Evolutionary conservation across 192 early-diverging fungal genomes (phyloP), one percentile per base, ranked within the genome.

Genomic region (Coemansia sp.): DNA sequence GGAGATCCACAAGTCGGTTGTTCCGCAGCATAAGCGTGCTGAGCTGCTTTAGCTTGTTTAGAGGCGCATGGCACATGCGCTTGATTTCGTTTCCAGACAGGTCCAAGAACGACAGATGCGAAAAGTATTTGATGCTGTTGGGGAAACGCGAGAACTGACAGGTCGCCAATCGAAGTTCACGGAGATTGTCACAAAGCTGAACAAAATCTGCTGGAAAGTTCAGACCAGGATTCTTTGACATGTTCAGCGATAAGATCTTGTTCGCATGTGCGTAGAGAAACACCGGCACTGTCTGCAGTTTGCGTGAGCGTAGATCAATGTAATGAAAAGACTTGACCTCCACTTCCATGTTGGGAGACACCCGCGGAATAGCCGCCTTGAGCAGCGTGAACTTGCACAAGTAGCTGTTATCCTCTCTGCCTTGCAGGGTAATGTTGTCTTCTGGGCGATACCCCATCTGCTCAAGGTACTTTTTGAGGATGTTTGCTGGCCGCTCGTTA

Each of bases 341-440:
- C 32, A 83, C 77, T 59, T 85, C 76, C 71, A 86, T 81, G 44
- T 77, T 74, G 45, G 72, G 73, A 58, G 75, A 70, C 68, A 86
- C 77, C 9, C 85, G 84, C 48, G 85, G 83, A 38, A 85, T 80
- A 9, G 77, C 84, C 0, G 84, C 80, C 74, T 79, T 73, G 77
- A 84, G 81, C 72, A 95, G 88, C 5, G 88, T 88, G 67, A 95
- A 93, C n/a, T 92, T 87, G 74, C 88, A 89, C 18, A 94, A 68
- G 47, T 93, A 93, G 48, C 90, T 92, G 78, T 93, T 93, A 70
- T 95, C 93, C 63, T 95, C 93, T 56, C 93, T 81, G 5, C 92
- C 92, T 21, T 93, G 78, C 38, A 90, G 84, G 54, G 93, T 90
- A 9, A 95, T 84, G 65, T 87, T 88, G 75, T 96, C 93, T 48